Evolutionary conservation across 129 eudicot genomes (phyloP), one percentile per base, ranked within the genome.

Genomic region (Pseudognaphalium luteoalbum): DNA sequence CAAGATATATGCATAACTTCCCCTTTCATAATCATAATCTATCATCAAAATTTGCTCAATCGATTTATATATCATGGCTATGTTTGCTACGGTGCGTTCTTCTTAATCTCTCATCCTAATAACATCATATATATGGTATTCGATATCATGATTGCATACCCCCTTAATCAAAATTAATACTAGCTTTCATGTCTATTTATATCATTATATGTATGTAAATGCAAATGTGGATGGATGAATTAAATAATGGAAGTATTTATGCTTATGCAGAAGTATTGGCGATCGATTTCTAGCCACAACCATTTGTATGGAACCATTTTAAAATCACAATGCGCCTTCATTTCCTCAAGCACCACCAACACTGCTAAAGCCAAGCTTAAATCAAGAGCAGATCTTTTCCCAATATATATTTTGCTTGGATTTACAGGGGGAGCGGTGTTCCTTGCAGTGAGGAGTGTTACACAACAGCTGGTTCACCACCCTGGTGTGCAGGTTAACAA

Each of bases 401-500:
- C 83, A 0, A 63, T 79, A 52, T 79, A 79, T n/a, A 79, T 79
- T 25, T 79, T 79, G 83, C 66, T 72, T 64, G 83, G 83, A 28
- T 80, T 80, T 41, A 74, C 83, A 16, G 79, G 83, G 14, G 83
- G 70, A 15, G 83, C 83, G 10, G 83, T 74, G 33, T 74, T 80
- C 29, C 80, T 80, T 37, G 83, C 80, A 0, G 63, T 74, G 4
- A 80, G 69, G 65, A 80, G 79, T 5, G 80, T 74, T 33, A 56
- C 70, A 0, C 69, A 32, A 9, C 83, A 80, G 64, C 41, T 80
- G 70, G 19, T 80, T 73, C 83, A 80, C 25, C 83, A 80, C 71
- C 83, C 83, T 20, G 83, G 83, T 15, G 83, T 80, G 52, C 83
- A 80, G 12, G 80, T 80, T 15, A 80, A 80, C 57, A 80, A 80